phyloP scores from a whole-genome alignment of 1,139 yeast genomes.

The Nakaseomyces glabratus region DNA sequence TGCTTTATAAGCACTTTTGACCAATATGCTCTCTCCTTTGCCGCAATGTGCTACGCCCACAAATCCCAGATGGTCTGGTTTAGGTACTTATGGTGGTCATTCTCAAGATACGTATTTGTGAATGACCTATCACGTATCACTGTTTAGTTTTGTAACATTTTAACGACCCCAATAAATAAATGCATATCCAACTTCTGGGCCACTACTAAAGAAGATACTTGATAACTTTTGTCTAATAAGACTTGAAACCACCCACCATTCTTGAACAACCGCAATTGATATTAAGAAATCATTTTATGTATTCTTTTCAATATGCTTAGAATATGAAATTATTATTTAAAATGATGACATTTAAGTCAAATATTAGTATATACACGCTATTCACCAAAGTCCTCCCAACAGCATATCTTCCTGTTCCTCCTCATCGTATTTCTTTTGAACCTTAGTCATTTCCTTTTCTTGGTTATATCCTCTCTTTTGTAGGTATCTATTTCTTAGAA shows the following conservation, averaged over 20 bases:
- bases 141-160: background rate
- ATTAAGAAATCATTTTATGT: constrained; percentile 5
- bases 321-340: constrained; percentile 7
- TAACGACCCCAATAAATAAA: too few species aligned
- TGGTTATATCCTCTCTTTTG: constrained; percentile 11
- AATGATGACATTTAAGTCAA: constrained; percentile 5
- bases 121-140: constrained; percentile 49
- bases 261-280: background rate
- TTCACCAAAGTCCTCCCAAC: constrained; percentile 30
- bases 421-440: constrained; percentile 28
- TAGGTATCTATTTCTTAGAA: background rate
- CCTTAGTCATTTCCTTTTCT: constrained; percentile 12
- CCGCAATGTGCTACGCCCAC: constrained; percentile 81
- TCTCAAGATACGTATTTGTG: constrained; percentile 53
- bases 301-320: background rate
- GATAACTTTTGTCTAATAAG: background rate
- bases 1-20: constrained; percentile 33
- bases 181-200: background rate
- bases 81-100: constrained; percentile 76
- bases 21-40: constrained; percentile 49
- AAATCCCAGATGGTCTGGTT: constrained; percentile 93
- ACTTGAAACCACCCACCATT: background rate
- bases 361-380: background rate
- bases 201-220: background rate
- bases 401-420: constrained; percentile 34